These are phyloP conservation scores for Phialophora tarda DNA, from an alignment of 2,329 filamentous ascomycete genomes.

Conservation along the genomic window DNA sequence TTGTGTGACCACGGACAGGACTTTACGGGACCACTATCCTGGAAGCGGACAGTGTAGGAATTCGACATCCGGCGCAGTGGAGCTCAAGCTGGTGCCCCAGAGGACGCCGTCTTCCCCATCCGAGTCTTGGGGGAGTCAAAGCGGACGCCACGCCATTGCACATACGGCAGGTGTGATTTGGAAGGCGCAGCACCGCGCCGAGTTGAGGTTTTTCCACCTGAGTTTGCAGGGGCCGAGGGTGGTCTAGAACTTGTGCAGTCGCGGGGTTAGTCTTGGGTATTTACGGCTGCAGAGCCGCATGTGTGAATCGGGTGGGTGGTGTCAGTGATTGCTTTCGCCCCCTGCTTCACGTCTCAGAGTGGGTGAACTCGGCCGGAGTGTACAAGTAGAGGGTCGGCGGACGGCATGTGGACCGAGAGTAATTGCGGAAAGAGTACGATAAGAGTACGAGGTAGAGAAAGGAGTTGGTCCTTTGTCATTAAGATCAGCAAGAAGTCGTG, in stretches of 20 bases:
- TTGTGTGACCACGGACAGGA: background rate
- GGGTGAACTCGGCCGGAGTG: background rate
- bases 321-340: background rate
- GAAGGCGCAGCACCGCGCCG: too few relatives aligned
- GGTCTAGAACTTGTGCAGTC: background rate
- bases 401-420: background rate
- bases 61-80: slow-evolving; percentile 7
- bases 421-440: background rate
- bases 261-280: background rate
- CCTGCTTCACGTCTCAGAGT: background rate
- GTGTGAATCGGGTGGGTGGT: too few relatives aligned
- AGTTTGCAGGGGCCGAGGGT: background rate
- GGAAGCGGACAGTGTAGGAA: background rate
- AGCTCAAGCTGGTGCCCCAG: background rate
- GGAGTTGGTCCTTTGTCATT: background rate
- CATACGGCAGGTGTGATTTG: background rate
- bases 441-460: background rate
- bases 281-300: background rate
- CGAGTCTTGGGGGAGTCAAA: background rate
- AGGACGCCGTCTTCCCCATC: background rate
- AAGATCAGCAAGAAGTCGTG: background rate
- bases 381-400: too few relatives aligned
- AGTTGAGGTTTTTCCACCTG: background rate
- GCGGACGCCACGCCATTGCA: background rate
- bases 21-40: background rate